phyloP scores from a whole-genome alignment of 345 rosid species.

The Leavenworthia alabamica region DNA sequence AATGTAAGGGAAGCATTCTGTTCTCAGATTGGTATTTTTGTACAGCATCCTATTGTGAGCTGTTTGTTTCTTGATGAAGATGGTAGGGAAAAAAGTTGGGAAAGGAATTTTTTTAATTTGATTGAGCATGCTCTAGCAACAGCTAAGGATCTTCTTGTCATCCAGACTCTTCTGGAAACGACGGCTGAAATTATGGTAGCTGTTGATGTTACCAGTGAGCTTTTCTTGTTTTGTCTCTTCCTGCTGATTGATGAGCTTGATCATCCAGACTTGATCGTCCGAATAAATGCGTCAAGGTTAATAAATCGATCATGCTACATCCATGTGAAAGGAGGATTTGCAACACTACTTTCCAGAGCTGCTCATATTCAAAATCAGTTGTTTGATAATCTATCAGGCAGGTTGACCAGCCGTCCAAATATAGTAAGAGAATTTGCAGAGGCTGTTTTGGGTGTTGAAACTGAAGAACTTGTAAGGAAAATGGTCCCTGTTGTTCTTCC shows the following conservation, averaged over 20 bases:
- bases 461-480: slow-evolving; percentile 57
- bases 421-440: slow-evolving; percentile 88
- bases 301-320: slow-evolving; percentile 61
- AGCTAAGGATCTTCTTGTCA: slow-evolving; percentile 55
- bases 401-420: slow-evolving; percentile 54
- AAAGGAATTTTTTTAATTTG: slow-evolving; percentile 57
- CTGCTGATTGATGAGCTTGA: slow-evolving; percentile 58
- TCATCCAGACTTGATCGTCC: slow-evolving; percentile 54
- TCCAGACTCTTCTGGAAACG: slow-evolving; percentile 79
- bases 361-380: slow-evolving; percentile 54
- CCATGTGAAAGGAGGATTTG: slow-evolving; percentile 78
- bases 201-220: slow-evolving; percentile 54
- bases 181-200: slow-evolving; percentile 67
- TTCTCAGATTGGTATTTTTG: slow-evolving; percentile 62
- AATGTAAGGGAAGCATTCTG: slow-evolving; percentile 79
- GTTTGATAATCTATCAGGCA: slow-evolving; percentile 57
- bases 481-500: slow-evolving; percentile 90
- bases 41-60: slow-evolving; percentile 40
- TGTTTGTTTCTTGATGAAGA: slow-evolving; percentile 49
- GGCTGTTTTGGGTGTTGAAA: slow-evolving; percentile 73
- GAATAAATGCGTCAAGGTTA: slow-evolving; percentile 63
- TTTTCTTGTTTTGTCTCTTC: slow-evolving; percentile 60
- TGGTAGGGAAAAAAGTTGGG: slow-evolving; percentile 34
- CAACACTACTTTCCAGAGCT: slow-evolving; percentile 49
- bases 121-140: slow-evolving; percentile 48